Conservation (phyloP, 2,329 filamentous ascomycete genomes). For the Talaromyces sp. region DNA sequence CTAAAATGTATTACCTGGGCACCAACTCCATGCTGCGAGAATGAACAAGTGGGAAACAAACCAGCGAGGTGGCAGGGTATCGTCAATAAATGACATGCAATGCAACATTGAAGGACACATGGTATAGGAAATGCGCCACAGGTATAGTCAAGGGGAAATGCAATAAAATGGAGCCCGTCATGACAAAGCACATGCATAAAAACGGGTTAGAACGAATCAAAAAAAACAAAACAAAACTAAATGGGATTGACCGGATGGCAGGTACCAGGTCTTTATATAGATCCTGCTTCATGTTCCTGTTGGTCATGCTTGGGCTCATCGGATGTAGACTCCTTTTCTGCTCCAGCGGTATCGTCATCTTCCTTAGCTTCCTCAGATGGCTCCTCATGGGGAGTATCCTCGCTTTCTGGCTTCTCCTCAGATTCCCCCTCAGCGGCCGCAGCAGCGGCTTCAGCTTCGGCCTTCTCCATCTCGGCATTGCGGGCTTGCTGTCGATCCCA, state of each 20-base stretch:
- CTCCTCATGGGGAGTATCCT: constrained; percentile 1
- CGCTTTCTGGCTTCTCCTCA: constrained; percentile 16
- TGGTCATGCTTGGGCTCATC: constrained; percentile 5
- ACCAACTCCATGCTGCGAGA: constrained; percentile 17
- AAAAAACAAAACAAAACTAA: background rate
- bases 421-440: constrained; percentile 26
- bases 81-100: constrained; percentile 27
- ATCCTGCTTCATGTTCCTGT: constrained; percentile 3
- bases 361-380: background rate
- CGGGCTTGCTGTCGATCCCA: constrained; percentile 57
- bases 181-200: constrained; percentile 2
- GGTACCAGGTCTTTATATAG: background rate
- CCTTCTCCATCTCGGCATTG: constrained; percentile 52
- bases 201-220: background rate
- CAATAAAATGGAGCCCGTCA: constrained; percentile 5
- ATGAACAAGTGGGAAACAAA: constrained; percentile 13
- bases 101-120: constrained; percentile 5
- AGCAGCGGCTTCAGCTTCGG: constrained; percentile 31
- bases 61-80: constrained; percentile 28
- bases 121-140: constrained; percentile 20
- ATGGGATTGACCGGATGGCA: background rate
- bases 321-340: background rate
- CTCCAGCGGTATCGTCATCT: background rate
- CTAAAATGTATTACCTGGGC: constrained; percentile 2
- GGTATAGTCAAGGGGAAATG: constrained; percentile 18